Evolutionary conservation across 1,284 basidiomycete genomes (phyloP).

Genomic region (Thelephora terrestris): DNA sequence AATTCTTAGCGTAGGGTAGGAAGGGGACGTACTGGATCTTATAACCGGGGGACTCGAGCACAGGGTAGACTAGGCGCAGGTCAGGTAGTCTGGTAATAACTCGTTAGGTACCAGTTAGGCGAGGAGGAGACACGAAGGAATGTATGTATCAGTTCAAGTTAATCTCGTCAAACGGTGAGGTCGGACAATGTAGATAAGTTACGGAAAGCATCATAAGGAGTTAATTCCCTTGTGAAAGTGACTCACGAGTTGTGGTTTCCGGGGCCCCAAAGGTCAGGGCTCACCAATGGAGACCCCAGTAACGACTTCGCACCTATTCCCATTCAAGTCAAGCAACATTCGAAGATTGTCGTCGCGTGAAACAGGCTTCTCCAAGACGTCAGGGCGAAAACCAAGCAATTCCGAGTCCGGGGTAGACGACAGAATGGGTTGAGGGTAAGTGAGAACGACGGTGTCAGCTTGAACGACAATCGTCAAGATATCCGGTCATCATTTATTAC

Average conservation of each 20-base stretch:
- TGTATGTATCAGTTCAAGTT: neutral
- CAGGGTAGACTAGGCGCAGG: constrained; percentile 60
- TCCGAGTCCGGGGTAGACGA: constrained; percentile 40
- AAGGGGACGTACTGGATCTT: constrained; percentile 52
- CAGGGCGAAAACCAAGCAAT: constrained; percentile 39
- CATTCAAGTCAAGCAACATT: constrained; percentile 85
- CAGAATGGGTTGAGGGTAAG: constrained; percentile 55
- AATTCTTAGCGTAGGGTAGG: neutral
- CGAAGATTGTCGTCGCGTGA: constrained; percentile 78
- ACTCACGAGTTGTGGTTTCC: too few species aligned
- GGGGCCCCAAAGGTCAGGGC: constrained; percentile 15
- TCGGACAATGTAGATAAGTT: too few species aligned
- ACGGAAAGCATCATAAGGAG: neutral
- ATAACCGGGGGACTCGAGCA: constrained; percentile 80
- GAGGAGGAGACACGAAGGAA: too few species aligned
- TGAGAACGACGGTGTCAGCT: constrained; percentile 91
- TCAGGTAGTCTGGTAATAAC: neutral
- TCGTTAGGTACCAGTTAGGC: too few species aligned
- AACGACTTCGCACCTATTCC: constrained; percentile 81
- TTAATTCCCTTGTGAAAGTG: too few species aligned
- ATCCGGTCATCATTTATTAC: neutral
- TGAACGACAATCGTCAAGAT: constrained; percentile 3
- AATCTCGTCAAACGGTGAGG: too few species aligned
- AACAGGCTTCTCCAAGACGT: constrained; percentile 83
- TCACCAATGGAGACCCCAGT: constrained; percentile 77